These are phyloP conservation scores for Cystofilobasidium capitatum DNA, from an alignment of 768 basidiomycete species.

Conservation along the genomic window DNA sequence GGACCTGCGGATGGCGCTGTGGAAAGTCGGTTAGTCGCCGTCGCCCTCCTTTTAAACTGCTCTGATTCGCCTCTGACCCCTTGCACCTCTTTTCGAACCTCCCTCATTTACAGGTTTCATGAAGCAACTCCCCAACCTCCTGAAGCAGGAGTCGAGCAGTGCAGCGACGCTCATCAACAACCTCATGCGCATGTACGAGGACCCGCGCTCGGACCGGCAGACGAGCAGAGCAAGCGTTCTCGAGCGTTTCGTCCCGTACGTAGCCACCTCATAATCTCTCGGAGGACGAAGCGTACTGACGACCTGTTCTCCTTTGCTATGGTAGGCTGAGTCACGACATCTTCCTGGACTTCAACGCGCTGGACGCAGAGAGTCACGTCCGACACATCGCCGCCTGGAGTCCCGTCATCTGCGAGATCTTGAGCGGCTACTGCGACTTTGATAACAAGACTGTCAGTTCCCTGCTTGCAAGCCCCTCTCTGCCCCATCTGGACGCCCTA, in stretches of 20 bases:
- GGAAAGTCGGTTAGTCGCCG: slow-evolving; percentile 88
- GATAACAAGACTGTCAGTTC: slow-evolving; percentile 77
- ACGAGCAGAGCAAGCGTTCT: slow-evolving; percentile 53
- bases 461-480: background rate
- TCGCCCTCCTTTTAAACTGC: background rate
- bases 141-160: slow-evolving; percentile 97
- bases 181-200: slow-evolving; percentile 85
- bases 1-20: slow-evolving; percentile 86
- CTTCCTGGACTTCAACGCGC: slow-evolving; percentile 77
- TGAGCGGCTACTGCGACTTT: slow-evolving; percentile 79
- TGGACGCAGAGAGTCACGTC: slow-evolving; percentile 79
- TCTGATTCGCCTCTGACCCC: background rate
- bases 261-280: slow-evolving; percentile 37
- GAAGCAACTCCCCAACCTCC: slow-evolving; percentile 94
- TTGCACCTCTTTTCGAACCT: background rate
- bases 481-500: background rate
- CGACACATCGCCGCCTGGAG: slow-evolving; percentile 97
- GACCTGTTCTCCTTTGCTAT: slow-evolving; percentile 50
- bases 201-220: slow-evolving; percentile 68
- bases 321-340: slow-evolving; percentile 75
- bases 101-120: slow-evolving; percentile 67
- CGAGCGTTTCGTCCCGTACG: slow-evolving; percentile 58
- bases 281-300: slow-evolving; percentile 44
- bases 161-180: slow-evolving; percentile 90
- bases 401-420: slow-evolving; percentile 91